These are phyloP conservation scores for Salvia rosmarinus DNA, from an alignment of 257 asterid genomes.

Conservation along the genomic window DNA sequence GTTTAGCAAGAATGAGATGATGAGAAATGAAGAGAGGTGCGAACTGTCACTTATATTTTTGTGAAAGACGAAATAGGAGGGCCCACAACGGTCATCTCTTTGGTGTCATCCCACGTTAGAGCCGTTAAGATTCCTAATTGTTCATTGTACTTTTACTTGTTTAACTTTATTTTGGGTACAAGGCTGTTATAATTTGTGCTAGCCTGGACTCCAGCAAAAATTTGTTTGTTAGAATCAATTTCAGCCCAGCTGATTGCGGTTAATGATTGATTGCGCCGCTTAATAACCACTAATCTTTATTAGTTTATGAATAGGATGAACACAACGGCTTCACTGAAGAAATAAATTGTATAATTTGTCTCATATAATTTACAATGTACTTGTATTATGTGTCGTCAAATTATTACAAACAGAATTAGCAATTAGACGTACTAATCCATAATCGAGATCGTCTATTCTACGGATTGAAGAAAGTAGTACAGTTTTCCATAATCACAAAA, in stretches of 20 bases:
- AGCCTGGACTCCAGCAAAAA: conserved; percentile 57
- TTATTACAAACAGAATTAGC: too few species aligned
- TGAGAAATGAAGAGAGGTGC: conserved; percentile 10
- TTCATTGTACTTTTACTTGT: neutral
- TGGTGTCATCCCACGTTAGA: conserved; percentile 63
- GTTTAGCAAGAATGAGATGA: conserved; percentile 5
- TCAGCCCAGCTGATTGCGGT: conserved; percentile 42
- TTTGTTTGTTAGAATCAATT: conserved; percentile 48
- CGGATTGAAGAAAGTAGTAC: too few species aligned
- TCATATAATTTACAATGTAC: too few species aligned
- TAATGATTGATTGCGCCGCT: conserved; percentile 38
- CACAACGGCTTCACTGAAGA: too few species aligned
- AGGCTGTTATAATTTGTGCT: conserved; percentile 36
- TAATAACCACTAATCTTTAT: neutral
- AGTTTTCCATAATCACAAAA: too few species aligned
- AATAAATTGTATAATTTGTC: too few species aligned
- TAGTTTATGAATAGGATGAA: neutral
- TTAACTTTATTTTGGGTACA: neutral
- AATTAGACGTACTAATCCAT: too few species aligned
- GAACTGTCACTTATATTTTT: conserved; percentile 48
- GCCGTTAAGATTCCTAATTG: conserved; percentile 66
- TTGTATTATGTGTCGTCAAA: too few species aligned
- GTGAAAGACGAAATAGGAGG: conserved; percentile 23
- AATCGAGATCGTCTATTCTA: too few species aligned
- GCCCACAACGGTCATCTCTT: conserved; percentile 72